These are phyloP conservation scores for Quillaja saponaria DNA, from an alignment of 306 rosid species.

Conservation along the genomic window DNA sequence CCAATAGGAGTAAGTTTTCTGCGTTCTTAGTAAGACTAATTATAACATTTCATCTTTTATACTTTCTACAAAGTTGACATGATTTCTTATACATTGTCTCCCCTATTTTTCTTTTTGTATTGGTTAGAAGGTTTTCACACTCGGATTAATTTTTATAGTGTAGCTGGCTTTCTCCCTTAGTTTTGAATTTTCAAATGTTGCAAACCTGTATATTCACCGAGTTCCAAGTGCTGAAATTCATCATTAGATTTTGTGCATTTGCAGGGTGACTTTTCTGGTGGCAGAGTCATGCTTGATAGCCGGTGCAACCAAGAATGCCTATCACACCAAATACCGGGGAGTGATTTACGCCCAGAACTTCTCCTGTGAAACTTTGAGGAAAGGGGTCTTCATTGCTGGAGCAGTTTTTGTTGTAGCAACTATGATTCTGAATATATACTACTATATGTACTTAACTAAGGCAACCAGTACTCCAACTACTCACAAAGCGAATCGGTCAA, in stretches of 20 bases:
- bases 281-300: slow-evolving; percentile 93
- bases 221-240: not conserved
- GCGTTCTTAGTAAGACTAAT: not conserved
- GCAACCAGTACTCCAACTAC: slow-evolving; percentile 59
- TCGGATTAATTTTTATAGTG: no score
- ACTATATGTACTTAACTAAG: slow-evolving; percentile 89
- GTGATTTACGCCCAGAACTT: slow-evolving; percentile 76
- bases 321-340: slow-evolving; percentile 84
- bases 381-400: slow-evolving; percentile 82
- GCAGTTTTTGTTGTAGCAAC: slow-evolving; percentile 88
- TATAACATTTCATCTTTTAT: slow-evolving; percentile 1
- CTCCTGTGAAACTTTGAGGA: slow-evolving; percentile 82
- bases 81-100: not conserved
- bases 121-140: slow-evolving; percentile 4
- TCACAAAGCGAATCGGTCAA: slow-evolving; percentile 64
- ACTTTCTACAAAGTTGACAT: not conserved
- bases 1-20: no score
- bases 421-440: slow-evolving; percentile 83
- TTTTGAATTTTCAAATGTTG: no score
- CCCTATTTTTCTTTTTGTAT: not conserved
- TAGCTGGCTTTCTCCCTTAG: no score
- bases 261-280: slow-evolving; percentile 69
- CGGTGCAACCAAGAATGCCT: slow-evolving; percentile 86
- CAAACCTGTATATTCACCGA: not conserved
- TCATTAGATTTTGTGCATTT: not conserved